These are phyloP conservation scores for Candida takata DNA, from an alignment of 805 yeast species.

Conservation along the genomic window DNA sequence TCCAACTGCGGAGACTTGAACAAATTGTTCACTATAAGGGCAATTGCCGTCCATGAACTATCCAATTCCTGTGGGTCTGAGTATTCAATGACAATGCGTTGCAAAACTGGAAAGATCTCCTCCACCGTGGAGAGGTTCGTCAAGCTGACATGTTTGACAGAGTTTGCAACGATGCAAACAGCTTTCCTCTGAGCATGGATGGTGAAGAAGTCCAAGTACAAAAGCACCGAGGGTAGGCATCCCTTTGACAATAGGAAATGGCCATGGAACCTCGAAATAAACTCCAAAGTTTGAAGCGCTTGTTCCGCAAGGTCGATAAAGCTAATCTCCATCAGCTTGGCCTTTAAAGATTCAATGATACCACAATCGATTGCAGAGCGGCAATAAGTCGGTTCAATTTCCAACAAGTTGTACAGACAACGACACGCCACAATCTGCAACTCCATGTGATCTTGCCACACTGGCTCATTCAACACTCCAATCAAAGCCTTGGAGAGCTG, in stretches of 20 bases:
- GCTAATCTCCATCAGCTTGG: conserved; percentile 63
- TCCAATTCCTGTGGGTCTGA: conserved; percentile 57
- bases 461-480: conserved; percentile 49
- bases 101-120: conserved; percentile 53
- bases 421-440: conserved; percentile 80
- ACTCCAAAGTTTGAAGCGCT: conserved; percentile 67
- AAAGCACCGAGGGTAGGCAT: conserved; percentile 58
- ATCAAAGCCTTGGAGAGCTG: conserved; percentile 50
- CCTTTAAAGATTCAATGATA: conserved; percentile 58
- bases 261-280: conserved; percentile 50
- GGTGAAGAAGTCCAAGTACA: conserved; percentile 81
- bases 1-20: conserved; percentile 39
- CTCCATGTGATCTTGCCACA: conserved; percentile 59
- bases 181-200: conserved; percentile 85
- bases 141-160: conserved; percentile 44
- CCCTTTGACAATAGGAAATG: conserved; percentile 48
- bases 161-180: conserved; percentile 60
- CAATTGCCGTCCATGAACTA: conserved; percentile 56
- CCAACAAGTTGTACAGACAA: conserved; percentile 74
- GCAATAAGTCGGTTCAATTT: conserved; percentile 60
- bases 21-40: conserved; percentile 49
- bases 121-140: conserved; percentile 41
- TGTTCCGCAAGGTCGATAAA: conserved; percentile 92
- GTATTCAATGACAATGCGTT: conserved; percentile 44
- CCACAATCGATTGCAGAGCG: conserved; percentile 57